Percentiles rank a stretch among this genome's conserved stretches.
Conservation (phyloP, 179 eudicot species). For the Nepenthes alata region DNA sequence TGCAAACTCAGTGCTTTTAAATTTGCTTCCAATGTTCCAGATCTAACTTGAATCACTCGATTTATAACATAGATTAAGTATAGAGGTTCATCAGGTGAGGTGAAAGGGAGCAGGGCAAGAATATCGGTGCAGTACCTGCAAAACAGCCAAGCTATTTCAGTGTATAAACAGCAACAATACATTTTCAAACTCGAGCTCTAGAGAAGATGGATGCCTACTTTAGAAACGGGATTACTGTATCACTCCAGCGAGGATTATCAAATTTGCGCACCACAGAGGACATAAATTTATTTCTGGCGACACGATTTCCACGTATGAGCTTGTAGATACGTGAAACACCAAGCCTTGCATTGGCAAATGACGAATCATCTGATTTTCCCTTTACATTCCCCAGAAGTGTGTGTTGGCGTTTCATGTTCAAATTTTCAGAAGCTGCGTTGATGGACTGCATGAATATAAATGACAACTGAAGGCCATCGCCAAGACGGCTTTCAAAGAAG, state of each 20-base stretch:
- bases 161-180: constrained; percentile 1
- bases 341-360: constrained; percentile 52
- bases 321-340: constrained; percentile 96
- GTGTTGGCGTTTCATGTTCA: constrained; percentile 24
- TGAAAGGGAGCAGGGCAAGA: constrained; percentile 85
- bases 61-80: constrained; percentile 79
- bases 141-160: constrained; percentile 14
- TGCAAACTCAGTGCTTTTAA: constrained; percentile 56
- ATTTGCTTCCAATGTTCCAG: constrained; percentile 80
- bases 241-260: constrained; percentile 65
- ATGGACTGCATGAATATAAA: constrained; percentile 69
- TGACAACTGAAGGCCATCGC: constrained; percentile 95
- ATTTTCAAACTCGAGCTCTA: neutral
- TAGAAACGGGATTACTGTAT: constrained; percentile 53
- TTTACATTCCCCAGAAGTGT: constrained; percentile 36
- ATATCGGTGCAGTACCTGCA: constrained; percentile 87
- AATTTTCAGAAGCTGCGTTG: constrained; percentile 28
- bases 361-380: constrained; percentile 46
- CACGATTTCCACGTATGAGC: constrained; percentile 85
- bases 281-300: constrained; percentile 87
- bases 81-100: constrained; percentile 84
- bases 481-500: constrained; percentile 88
- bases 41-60: constrained; percentile 87
- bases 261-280: constrained; percentile 86
- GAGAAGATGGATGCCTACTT: constrained; percentile 36